A percentile compares a stretch with the other conserved stretches of the same genome.
Evolutionary conservation across 169 alveolate genomes (phyloP).

Genomic region (Eimeria falciformis): DNA sequence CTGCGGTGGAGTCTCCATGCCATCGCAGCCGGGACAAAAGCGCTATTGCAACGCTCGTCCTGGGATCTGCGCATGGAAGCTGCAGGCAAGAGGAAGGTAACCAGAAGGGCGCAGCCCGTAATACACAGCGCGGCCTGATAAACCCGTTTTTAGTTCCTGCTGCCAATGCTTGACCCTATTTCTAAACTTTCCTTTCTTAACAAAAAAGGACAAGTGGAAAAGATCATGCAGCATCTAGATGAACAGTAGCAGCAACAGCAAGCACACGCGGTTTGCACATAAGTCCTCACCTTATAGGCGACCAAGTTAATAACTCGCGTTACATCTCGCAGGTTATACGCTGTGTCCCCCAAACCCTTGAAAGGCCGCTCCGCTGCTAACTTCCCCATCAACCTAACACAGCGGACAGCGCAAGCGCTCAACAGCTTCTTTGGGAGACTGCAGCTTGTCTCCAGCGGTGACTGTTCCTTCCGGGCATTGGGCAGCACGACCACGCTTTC

Average conservation of each 20-base stretch:
- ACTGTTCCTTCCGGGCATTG: background rate
- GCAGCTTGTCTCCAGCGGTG: background rate
- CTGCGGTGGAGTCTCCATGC: conserved; percentile 12
- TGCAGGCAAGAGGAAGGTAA: conserved; percentile 39
- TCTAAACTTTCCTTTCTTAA: no score
- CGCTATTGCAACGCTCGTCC: conserved; percentile 47
- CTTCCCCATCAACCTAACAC: conserved; percentile 10
- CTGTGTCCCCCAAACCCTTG: conserved; percentile 72
- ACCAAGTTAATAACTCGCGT: conserved; percentile 77
- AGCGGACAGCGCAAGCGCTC: conserved; percentile 42
- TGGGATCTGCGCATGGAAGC: conserved; percentile 67
- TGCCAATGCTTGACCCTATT: no score
- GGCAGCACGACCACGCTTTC: background rate
- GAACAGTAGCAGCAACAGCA: conserved; percentile 32
- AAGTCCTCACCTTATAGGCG: conserved; percentile 48
- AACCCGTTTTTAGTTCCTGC: no score
- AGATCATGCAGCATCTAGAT: background rate
- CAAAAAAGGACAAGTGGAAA: no score
- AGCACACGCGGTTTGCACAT: no score
- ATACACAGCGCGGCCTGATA: no score
- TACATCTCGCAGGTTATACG: conserved; percentile 82
- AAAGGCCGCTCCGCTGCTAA: background rate
- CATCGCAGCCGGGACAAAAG: conserved; percentile 70
- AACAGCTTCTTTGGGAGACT: conserved; percentile 24
- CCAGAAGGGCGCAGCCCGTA: background rate